phyloP scores from a whole-genome alignment of 2,329 filamentous ascomycete species.

The Calonectria henricotiae region DNA sequence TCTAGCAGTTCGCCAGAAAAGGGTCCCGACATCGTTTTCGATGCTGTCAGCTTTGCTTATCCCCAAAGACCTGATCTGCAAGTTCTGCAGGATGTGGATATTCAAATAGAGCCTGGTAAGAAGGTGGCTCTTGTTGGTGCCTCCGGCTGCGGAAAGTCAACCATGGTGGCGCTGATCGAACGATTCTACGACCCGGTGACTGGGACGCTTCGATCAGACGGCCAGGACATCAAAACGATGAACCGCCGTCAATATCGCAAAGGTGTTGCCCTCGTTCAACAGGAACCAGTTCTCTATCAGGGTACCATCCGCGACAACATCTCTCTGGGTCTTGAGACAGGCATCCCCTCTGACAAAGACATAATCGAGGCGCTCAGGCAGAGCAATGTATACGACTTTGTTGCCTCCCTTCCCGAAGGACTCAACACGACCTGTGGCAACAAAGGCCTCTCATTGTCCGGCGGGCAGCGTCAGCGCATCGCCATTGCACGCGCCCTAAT shows the following conservation, averaged over 20 bases:
- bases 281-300: constrained; percentile 63
- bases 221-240: constrained; percentile 52
- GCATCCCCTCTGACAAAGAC: constrained; percentile 56
- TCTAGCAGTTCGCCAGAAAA: constrained; percentile 35
- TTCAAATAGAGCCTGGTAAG: constrained; percentile 63
- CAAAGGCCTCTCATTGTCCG: constrained; percentile 79
- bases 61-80: constrained; percentile 60
- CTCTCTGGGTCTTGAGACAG: constrained; percentile 62
- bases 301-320: constrained; percentile 73
- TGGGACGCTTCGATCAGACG: constrained; percentile 54
- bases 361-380: constrained; percentile 68
- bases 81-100: constrained; percentile 60
- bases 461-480: constrained; percentile 81
- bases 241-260: constrained; percentile 56
- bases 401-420: constrained; percentile 71
- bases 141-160: constrained; percentile 75
- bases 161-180: constrained; percentile 69
- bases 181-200: constrained; percentile 61
- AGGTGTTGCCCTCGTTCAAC: constrained; percentile 61
- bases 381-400: constrained; percentile 72
- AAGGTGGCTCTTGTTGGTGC: constrained; percentile 72
- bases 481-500: constrained; percentile 82
- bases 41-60: constrained; percentile 73
- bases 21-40: constrained; percentile 64
- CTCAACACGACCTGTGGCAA: constrained; percentile 77